These are phyloP conservation scores for Eragrostis curvula DNA, from an alignment of 176 grass and related monocot species.

Conservation along the genomic window DNA sequence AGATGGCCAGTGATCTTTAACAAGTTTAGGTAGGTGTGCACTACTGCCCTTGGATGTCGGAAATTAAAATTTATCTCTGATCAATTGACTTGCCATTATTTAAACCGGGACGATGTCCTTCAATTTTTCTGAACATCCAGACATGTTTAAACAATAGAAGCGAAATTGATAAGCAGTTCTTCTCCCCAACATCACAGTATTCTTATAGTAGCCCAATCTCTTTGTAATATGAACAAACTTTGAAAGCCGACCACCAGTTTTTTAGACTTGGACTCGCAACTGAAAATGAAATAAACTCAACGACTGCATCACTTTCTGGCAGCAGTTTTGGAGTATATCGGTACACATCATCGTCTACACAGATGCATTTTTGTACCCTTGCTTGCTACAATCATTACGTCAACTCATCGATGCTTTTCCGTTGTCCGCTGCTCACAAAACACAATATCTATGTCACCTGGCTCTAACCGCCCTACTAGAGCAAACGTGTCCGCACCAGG, in stretches of 20 bases:
- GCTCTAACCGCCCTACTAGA: not conserved
- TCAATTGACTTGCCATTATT: not conserved
- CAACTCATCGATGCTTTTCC: not conserved
- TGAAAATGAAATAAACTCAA: not conserved
- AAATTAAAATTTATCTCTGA: not conserved
- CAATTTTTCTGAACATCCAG: not conserved
- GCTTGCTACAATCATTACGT: not conserved
- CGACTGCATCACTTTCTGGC: not conserved
- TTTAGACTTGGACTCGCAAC: not conserved
- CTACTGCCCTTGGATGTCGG: not conserved
- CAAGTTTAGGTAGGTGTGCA: not conserved
- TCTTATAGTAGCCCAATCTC: not conserved
- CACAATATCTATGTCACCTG: slow-evolving; percentile 7
- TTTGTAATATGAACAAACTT: not conserved
- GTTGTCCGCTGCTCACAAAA: slow-evolving; percentile 19
- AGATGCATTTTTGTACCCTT: not conserved
- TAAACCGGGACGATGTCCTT: not conserved
- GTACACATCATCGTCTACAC: not conserved
- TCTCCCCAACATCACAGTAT: not conserved
- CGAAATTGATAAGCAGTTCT: not conserved
- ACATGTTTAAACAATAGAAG: not conserved
- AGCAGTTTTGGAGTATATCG: not conserved
- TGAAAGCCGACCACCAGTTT: not conserved
- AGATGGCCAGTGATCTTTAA: not conserved
- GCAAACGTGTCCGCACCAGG: slow-evolving; percentile 10